Base-by-base conservation (phyloP, 2,329 filamentous ascomycete species). In the Paracorniculantispora psalliotae region DNA sequence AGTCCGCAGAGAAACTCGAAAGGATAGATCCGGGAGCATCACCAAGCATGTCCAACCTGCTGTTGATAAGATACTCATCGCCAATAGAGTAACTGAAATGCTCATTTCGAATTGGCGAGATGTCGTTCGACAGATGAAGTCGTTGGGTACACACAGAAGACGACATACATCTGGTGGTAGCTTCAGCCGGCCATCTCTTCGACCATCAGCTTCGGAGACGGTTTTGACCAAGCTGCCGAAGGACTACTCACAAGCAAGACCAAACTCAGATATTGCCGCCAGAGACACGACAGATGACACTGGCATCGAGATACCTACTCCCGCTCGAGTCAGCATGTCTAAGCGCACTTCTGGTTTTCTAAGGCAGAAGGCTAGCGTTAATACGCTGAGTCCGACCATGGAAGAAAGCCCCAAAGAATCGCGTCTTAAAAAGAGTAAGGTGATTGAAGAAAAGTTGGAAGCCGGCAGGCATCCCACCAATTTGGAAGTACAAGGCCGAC, bases 61-160 rank as follows among this genome's bases (percentile, higher is more conserved):
- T n/a, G 70, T 87, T 19, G 79, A 86, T 71, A 87, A 83, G 63
- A 75, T 86, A 23, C 75, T 78, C 47, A 71, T 85, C 57, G 84
- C 83, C 12, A 86, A 84, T 61, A 72, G 73, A 33, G 80, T 89
- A 30, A 75, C 83, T 0, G 83, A 87, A 67, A 88, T 89, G 84
- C 72, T 89, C 5, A 83, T 89, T 51, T 74, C 79, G 1, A 79
- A 87, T 62, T 89, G 86, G 87, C 75, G 81, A 60, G 84, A 87
- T 50, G 77, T 88, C 12, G 82, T 87, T 46, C 75, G 78, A 41
- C 81, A 89, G 59, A 79, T 88, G 75, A 81, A 74, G 59, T 77
- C 73, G 44, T 66, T 86, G 1, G 71, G 70, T 1, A 66, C 67
- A 19, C 66, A 71, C 30, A 63, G 62, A 26, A 64, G 62, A 15